Percentiles rank a stretch among this genome's conserved stretches.
These are phyloP conservation scores for Lecanicillium sp. DNA, from an alignment of 2,329 filamentous ascomycete genomes.

Conservation along the genomic window DNA sequence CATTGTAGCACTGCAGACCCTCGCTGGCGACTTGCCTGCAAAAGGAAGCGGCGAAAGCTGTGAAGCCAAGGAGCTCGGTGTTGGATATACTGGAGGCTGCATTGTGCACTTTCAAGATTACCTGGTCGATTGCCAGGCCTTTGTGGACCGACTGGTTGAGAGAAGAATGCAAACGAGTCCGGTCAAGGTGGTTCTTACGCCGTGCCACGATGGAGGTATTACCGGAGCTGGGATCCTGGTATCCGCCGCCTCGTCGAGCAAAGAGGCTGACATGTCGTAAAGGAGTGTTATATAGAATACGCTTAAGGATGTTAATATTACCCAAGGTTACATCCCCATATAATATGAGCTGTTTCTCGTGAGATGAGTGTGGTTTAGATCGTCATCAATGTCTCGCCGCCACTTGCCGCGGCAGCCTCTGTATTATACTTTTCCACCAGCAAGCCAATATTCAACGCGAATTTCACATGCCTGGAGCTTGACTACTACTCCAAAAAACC, in stretches of 20 bases:
- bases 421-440: no score
- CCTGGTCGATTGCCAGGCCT: slow-evolving; percentile 58
- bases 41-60: slow-evolving; percentile 11
- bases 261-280: slow-evolving; percentile 23
- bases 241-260: slow-evolving; percentile 29
- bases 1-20: slow-evolving; percentile 59
- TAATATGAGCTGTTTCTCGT: no score
- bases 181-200: slow-evolving; percentile 38
- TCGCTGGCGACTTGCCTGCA: slow-evolving; percentile 56
- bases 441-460: no score
- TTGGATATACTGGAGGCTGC: slow-evolving; percentile 73
- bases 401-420: neutral
- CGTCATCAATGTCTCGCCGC: no score
- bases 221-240: slow-evolving; percentile 54
- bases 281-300: slow-evolving; percentile 15
- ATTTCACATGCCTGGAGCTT: no score
- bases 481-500: no score
- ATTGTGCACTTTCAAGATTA: slow-evolving; percentile 75
- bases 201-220: slow-evolving; percentile 55
- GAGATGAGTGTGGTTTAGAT: no score
- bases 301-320: neutral
- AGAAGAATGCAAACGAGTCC: slow-evolving; percentile 19
- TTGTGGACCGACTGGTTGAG: slow-evolving; percentile 48
- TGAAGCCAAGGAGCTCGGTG: slow-evolving; percentile 50
- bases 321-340: no score